Evolutionary conservation across 257 asterid species (phyloP).

Genomic region (Solanum pinnatisectum): DNA sequence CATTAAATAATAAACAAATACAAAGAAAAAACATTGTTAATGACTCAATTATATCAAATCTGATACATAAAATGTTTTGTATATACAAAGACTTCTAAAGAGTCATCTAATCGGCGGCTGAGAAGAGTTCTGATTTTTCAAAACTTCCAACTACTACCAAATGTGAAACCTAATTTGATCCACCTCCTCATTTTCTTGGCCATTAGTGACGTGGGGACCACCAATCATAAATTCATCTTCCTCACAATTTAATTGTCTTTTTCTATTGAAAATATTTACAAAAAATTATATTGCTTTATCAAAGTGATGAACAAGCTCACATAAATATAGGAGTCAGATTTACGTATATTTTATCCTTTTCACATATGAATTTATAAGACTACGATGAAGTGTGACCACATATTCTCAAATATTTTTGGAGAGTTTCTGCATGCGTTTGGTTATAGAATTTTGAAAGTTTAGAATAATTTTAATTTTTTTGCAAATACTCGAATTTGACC

Average conservation of each 20-base stretch:
- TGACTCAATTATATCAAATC: not conserved
- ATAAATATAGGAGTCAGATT: too few relatives aligned
- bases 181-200: not conserved
- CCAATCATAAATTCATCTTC: not conserved
- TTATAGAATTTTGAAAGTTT: not conserved
- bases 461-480: not conserved
- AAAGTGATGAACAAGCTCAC: not conserved
- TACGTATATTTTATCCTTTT: too few relatives aligned
- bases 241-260: not conserved
- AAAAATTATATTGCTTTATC: too few relatives aligned
- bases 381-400: not conserved
- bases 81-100: not conserved
- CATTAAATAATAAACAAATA: too few relatives aligned
- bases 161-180: not conserved
- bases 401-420: too few relatives aligned
- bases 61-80: too few relatives aligned
- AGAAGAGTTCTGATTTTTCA: not conserved
- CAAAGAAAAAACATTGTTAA: too few relatives aligned
- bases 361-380: not conserved
- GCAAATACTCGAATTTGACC: not conserved
- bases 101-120: not conserved
- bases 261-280: not conserved
- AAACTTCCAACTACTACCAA: not conserved
- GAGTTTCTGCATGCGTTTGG: too few relatives aligned
- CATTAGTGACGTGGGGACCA: not conserved